These are phyloP conservation scores for Ulmus americana DNA, from an alignment of 331 rosid species.

Conservation along the genomic window DNA sequence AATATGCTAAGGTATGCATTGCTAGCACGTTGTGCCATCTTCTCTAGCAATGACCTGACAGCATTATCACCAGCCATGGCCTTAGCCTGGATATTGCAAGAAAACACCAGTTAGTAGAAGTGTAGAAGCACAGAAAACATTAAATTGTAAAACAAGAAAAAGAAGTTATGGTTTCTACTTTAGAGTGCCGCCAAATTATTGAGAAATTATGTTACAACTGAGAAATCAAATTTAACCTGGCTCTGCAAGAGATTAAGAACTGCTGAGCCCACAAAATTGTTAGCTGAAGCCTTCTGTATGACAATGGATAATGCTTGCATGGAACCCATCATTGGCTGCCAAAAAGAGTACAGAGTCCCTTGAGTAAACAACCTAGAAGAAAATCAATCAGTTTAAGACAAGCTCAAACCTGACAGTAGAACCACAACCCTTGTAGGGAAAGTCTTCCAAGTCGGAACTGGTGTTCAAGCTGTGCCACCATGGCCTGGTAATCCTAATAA, in stretches of 20 bases:
- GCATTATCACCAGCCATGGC: conserved; percentile 98
- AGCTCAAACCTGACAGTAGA: conserved; percentile 81
- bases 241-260: conserved; percentile 91
- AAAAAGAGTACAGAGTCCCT: conserved; percentile 23
- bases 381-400: conserved; percentile 20
- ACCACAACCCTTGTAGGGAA: conserved; percentile 97
- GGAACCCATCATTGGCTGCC: conserved; percentile 90
- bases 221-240: conserved; percentile 50
- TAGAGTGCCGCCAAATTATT: too few relatives aligned
- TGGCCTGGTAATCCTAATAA: conserved; percentile 82
- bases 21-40: conserved; percentile 86
- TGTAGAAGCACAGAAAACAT: neutral
- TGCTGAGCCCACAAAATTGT: conserved; percentile 80
- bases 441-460: conserved; percentile 91
- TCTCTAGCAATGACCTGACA: conserved; percentile 83
- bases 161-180: neutral
- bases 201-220: conserved; percentile 1
- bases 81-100: conserved; percentile 62
- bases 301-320: conserved; percentile 76
- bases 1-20: conserved; percentile 86
- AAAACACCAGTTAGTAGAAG: neutral
- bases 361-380: conserved; percentile 24
- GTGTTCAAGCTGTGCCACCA: conserved; percentile 99
- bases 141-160: neutral
- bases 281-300: conserved; percentile 63